Conservation (phyloP, 352 stramenopile genomes). For the Phytopythium helicoides region DNA sequence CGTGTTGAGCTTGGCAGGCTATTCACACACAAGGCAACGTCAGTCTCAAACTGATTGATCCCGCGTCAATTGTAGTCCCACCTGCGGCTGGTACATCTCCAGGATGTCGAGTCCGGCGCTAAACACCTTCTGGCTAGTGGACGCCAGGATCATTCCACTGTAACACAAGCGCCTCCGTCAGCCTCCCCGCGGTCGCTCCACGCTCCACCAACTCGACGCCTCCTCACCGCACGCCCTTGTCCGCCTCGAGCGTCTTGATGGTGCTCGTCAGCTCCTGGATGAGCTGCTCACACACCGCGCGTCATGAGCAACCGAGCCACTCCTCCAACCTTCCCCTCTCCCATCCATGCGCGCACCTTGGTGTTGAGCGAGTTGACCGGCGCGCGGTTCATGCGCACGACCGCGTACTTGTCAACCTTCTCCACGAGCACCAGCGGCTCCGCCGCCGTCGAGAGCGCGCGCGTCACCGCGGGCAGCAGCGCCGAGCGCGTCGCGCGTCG, state of each 20-base stretch:
- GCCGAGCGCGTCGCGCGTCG: slow-evolving; percentile 3
- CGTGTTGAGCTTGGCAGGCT: slow-evolving; percentile 57
- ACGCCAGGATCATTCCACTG: slow-evolving; percentile 77
- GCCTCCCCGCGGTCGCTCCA: neutral
- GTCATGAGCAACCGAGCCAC: neutral
- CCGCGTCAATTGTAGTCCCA: too few relatives aligned
- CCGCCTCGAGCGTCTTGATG: slow-evolving; percentile 68
- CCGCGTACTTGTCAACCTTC: slow-evolving; percentile 65
- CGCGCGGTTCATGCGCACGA: slow-evolving; percentile 77
- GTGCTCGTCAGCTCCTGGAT: slow-evolving; percentile 64
- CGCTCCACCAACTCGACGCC: neutral
- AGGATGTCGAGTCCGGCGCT: slow-evolving; percentile 91
- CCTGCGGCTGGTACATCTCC: slow-evolving; percentile 90
- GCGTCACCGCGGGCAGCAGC: neutral
- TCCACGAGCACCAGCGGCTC: slow-evolving; percentile 71
- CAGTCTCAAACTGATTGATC: neutral
- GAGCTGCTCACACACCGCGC: slow-evolving; percentile 30
- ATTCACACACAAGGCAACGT: neutral
- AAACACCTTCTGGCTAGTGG: slow-evolving; percentile 84
- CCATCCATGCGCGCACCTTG: too few relatives aligned
- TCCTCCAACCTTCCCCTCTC: too few relatives aligned
- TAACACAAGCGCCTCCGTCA: neutral
- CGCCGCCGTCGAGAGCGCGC: slow-evolving; percentile 26
- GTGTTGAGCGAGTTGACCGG: slow-evolving; percentile 84
- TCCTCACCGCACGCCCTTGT: slow-evolving; percentile 69